Conservation (phyloP, 176 grass and related monocot species). For the Musa acuminata region DNA sequence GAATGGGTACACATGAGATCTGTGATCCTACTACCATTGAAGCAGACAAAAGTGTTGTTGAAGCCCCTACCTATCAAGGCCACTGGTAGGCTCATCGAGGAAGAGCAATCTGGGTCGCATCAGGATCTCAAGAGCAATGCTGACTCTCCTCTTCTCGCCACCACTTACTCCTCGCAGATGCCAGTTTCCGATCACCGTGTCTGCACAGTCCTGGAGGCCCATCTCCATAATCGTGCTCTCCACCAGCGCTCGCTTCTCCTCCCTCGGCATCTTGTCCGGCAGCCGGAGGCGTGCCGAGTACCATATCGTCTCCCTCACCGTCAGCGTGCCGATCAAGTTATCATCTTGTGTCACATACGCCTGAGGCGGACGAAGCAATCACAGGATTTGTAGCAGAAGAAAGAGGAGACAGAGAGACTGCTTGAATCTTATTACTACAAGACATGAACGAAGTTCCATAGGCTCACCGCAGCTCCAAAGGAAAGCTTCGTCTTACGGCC, state of each 20-base stretch:
- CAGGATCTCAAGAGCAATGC: slow-evolving; percentile 95
- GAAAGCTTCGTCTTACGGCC: slow-evolving; percentile 89
- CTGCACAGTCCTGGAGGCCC: slow-evolving; percentile 96
- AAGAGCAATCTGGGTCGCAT: slow-evolving; percentile 89
- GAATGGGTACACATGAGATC: background rate
- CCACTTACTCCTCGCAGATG: slow-evolving; percentile 86
- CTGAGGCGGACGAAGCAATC: slow-evolving; percentile 15
- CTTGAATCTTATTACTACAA: too few species aligned
- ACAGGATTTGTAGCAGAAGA: background rate
- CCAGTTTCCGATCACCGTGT: slow-evolving; percentile 90
- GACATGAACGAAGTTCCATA: too few species aligned
- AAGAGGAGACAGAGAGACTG: too few species aligned
- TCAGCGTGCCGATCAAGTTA: slow-evolving; percentile 84
- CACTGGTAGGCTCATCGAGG: slow-evolving; percentile 90
- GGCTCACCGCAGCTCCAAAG: slow-evolving; percentile 76
- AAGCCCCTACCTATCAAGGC: slow-evolving; percentile 60
- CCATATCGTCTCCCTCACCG: slow-evolving; percentile 82
- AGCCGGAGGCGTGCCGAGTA: slow-evolving; percentile 78
- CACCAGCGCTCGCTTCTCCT: slow-evolving; percentile 77
- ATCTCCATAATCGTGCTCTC: slow-evolving; percentile 93
- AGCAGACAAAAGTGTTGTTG: too few species aligned
- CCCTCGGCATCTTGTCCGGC: slow-evolving; percentile 74
- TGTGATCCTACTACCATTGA: background rate
- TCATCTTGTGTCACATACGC: slow-evolving; percentile 95
- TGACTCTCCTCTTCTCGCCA: slow-evolving; percentile 93